phyloP scores from a whole-genome alignment of 306 rosid genomes.

The Sindora glabra region DNA sequence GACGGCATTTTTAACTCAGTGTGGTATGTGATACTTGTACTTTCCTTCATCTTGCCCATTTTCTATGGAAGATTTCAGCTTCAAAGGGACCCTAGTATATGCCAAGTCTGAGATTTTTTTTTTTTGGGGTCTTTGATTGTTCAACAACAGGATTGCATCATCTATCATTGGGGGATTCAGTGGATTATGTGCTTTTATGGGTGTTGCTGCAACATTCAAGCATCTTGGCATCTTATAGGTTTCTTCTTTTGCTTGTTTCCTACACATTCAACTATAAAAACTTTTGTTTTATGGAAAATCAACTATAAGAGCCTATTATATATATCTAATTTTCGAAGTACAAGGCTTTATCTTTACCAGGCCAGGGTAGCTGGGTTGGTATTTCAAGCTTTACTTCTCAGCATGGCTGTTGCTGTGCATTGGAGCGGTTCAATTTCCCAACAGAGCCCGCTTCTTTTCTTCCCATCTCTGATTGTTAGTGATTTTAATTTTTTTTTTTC shows the following conservation, averaged over 20 bases:
- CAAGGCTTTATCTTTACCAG: constrained; percentile 36
- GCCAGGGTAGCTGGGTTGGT: constrained; percentile 92
- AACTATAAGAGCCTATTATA: no score
- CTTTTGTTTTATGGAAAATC: background rate
- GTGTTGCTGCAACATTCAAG: constrained; percentile 89
- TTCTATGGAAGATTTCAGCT: background rate
- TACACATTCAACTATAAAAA: background rate
- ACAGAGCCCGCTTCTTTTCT: constrained; percentile 68
- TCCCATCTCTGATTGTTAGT: constrained; percentile 86
- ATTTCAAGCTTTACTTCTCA: constrained; percentile 84
- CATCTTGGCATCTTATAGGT: constrained; percentile 88
- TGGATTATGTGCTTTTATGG: constrained; percentile 89
- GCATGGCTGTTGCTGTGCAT: constrained; percentile 80
- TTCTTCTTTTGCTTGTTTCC: constrained; percentile 1
- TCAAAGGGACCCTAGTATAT: no score
- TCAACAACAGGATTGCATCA: constrained; percentile 68
- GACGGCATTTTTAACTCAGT: constrained; percentile 90
- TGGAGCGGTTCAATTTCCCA: constrained; percentile 62
- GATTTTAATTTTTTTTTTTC: background rate
- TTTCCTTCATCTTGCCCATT: background rate
- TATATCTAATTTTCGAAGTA: background rate
- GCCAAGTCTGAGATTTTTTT: no score
- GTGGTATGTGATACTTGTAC: constrained; percentile 48
- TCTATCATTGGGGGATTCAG: constrained; percentile 86
- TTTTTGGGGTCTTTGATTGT: no score